phyloP scores from a whole-genome alignment of 2,329 filamentous ascomycete species.

The Talaromyces funiculosus region DNA sequence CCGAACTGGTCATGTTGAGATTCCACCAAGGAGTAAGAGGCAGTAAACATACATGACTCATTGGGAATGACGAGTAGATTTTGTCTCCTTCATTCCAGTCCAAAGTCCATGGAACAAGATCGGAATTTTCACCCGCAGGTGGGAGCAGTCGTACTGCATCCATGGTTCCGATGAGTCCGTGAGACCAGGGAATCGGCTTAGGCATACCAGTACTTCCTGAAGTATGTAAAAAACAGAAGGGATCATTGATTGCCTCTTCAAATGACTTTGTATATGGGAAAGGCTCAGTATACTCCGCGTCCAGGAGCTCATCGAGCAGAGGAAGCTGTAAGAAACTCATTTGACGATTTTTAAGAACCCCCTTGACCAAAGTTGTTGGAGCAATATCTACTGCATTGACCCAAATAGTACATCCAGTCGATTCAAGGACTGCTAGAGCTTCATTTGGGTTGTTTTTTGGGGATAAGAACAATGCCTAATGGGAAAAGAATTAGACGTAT shows the following conservation, averaged over 20 bases:
- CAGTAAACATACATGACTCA: conserved; percentile 4
- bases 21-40: neutral
- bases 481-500: neutral
- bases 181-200: conserved; percentile 30
- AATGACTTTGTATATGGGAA: conserved; percentile 24
- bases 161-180: conserved; percentile 17
- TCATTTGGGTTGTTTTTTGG: conserved; percentile 4
- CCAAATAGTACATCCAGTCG: conserved; percentile 4
- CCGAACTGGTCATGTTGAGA: neutral
- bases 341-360: neutral
- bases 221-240: conserved; percentile 32
- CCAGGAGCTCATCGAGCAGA: conserved; percentile 3
- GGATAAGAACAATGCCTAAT: conserved; percentile 6
- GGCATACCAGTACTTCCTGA: conserved; percentile 33
- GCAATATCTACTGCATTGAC: neutral
- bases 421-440: neutral
- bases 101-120: conserved; percentile 1
- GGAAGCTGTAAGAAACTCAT: conserved; percentile 4
- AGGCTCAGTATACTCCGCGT: neutral
- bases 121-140: neutral
- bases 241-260: conserved; percentile 30
- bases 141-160: conserved; percentile 14
- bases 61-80: conserved; percentile 8
- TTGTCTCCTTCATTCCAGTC: conserved; percentile 7
- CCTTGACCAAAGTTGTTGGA: neutral